Evolutionary conservation across 805 yeast genomes (phyloP).

Genomic region (Pichia gijzeniarum): DNA sequence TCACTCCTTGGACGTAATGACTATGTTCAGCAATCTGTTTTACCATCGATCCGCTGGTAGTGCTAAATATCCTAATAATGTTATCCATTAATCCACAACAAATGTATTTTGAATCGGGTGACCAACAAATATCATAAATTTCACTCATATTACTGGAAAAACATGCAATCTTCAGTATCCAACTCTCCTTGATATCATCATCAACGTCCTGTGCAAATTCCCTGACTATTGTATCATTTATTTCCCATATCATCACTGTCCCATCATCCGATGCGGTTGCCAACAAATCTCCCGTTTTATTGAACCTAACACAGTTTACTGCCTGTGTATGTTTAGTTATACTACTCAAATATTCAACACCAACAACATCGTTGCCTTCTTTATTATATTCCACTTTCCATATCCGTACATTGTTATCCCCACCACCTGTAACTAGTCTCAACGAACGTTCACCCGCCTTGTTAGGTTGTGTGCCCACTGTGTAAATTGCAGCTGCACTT

Average conservation of each 20-base stretch:
- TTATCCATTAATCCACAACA: conserved; percentile 94
- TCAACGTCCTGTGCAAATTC: conserved; percentile 55
- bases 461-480: conserved; percentile 55
- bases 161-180: conserved; percentile 59
- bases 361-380: conserved; percentile 20
- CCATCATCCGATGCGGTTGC: conserved; percentile 98
- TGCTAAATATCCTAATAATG: conserved; percentile 60
- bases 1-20: conserved; percentile 92
- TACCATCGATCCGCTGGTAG: conserved; percentile 49
- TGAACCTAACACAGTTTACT: conserved; percentile 83
- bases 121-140: conserved; percentile 89
- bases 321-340: conserved; percentile 89
- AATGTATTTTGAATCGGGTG: conserved; percentile 70
- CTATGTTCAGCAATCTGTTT: conserved; percentile 63
- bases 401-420: conserved; percentile 79
- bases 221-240: conserved; percentile 44
- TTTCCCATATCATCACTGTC: conserved; percentile 71
- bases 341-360: conserved; percentile 73
- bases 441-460: conserved; percentile 20
- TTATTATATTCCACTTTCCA: conserved; percentile 28
- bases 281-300: conserved; percentile 56
- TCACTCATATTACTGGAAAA: conserved; percentile 57
- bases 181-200: conserved; percentile 60
- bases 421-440: conserved; percentile 86
- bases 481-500: conserved; percentile 67